Percentiles rank a stretch among this genome's conserved stretches.
These are phyloP conservation scores for Chlamydomonas eustigma DNA, from an alignment of 139 green algal genomes.

Conservation along the genomic window DNA sequence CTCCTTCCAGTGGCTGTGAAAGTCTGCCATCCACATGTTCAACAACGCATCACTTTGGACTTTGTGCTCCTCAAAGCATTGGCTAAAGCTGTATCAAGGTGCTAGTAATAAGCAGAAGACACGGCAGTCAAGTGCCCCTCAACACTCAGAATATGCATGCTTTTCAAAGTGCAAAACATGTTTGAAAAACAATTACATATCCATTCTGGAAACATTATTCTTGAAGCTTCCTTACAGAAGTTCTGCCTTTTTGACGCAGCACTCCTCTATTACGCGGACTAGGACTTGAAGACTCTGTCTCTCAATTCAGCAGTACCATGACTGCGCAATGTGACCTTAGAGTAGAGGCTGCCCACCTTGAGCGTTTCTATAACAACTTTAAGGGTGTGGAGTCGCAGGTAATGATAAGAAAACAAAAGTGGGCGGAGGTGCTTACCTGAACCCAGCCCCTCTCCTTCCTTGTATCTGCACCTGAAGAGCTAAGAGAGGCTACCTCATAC, in stretches of 20 bases:
- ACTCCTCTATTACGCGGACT: slow-evolving; percentile 70
- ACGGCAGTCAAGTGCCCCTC: too few relatives aligned
- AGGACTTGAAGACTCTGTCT: slow-evolving; percentile 70
- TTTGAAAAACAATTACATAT: too few relatives aligned
- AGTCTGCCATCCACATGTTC: slow-evolving; percentile 86
- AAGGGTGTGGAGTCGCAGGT: not conserved
- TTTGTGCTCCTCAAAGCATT: slow-evolving; percentile 80
- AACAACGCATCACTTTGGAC: slow-evolving; percentile 72
- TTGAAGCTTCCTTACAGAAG: too few relatives aligned
- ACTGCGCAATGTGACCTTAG: slow-evolving; percentile 80
- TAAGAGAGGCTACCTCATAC: too few relatives aligned
- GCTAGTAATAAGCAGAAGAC: too few relatives aligned
- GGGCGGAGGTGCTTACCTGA: too few relatives aligned
- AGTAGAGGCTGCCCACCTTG: slow-evolving; percentile 78
- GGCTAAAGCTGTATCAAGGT: slow-evolving; percentile 18
- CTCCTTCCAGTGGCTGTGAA: slow-evolving; percentile 68
- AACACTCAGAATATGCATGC: too few relatives aligned
- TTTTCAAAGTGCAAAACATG: too few relatives aligned
- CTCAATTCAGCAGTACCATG: slow-evolving; percentile 91
- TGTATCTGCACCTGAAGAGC: too few relatives aligned
- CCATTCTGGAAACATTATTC: too few relatives aligned
- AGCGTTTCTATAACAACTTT: slow-evolving; percentile 76
- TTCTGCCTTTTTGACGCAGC: too few relatives aligned
- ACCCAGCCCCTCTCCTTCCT: too few relatives aligned
- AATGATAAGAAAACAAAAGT: not conserved